Percentiles rank a stretch among this genome's conserved stretches.
Conservation (phyloP, 306 rosid genomes). For the Acacia acuminata region DNA sequence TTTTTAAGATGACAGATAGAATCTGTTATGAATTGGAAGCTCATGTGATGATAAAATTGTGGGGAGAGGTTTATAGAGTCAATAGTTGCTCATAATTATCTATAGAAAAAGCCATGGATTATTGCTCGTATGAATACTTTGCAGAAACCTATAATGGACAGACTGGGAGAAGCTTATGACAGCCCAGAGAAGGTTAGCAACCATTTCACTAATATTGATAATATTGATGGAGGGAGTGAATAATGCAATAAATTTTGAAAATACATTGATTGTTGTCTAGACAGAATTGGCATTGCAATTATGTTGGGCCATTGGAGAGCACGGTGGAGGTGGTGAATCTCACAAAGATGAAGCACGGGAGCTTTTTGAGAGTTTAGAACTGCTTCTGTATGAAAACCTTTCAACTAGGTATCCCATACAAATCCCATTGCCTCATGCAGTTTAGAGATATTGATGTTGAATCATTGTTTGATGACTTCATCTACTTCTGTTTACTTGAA, state of each 20-base stretch:
- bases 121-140: constrained; percentile 25
- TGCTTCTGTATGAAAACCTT: constrained; percentile 92
- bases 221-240: constrained; percentile 9
- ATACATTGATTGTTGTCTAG: constrained; percentile 47
- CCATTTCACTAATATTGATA: constrained; percentile 25
- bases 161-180: constrained; percentile 93
- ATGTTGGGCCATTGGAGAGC: constrained; percentile 99
- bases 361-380: constrained; percentile 92
- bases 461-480: constrained; percentile 31
- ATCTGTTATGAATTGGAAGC: constrained; percentile 1
- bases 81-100: constrained; percentile 14
- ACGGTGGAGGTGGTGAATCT: constrained; percentile 89
- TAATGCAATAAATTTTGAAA: constrained; percentile 23
- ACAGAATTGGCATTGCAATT: constrained; percentile 90
- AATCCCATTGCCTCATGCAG: constrained; percentile 24
- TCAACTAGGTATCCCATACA: constrained; percentile 68
- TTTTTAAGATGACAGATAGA: neutral
- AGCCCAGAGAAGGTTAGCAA: constrained; percentile 74
- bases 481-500: constrained; percentile 25
- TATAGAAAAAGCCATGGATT: constrained; percentile 11
- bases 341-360: constrained; percentile 99
- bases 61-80: neutral
- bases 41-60: neutral
- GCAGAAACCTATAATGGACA: constrained; percentile 94
- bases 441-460: constrained; percentile 7